Evolutionary conservation across 2,329 filamentous ascomycete species (phyloP).

Genomic region (Monosporascus sp.): DNA sequence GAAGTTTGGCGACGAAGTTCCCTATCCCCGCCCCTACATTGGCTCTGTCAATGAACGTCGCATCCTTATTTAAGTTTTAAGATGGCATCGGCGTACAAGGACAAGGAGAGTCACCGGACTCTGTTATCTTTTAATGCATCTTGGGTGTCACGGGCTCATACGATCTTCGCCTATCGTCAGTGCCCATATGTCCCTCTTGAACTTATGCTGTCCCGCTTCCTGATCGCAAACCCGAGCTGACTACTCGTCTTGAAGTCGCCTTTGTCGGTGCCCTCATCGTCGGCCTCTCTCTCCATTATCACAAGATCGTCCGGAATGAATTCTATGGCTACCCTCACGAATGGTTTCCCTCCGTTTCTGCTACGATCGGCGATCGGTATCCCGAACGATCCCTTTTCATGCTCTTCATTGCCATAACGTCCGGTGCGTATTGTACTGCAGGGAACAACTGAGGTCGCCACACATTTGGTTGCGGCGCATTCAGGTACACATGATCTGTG

Average conservation of each 20-base stretch:
- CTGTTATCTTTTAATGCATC: slow-evolving; percentile 70
- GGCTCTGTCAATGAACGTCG: too few species aligned
- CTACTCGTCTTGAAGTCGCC: slow-evolving; percentile 49
- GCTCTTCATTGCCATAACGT: slow-evolving; percentile 94
- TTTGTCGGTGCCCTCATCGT: slow-evolving; percentile 83
- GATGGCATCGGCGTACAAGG: slow-evolving; percentile 54
- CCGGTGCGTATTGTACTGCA: slow-evolving; percentile 48
- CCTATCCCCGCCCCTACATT: too few species aligned
- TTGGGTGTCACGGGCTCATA: slow-evolving; percentile 90
- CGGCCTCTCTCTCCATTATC: slow-evolving; percentile 78
- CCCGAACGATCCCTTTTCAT: slow-evolving; percentile 96
- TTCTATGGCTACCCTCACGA: slow-evolving; percentile 91
- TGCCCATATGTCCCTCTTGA: slow-evolving; percentile 9
- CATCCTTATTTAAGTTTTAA: background rate
- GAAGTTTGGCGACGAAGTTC: too few species aligned
- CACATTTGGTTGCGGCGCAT: too few species aligned
- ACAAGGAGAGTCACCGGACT: slow-evolving; percentile 54
- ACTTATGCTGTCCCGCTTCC: background rate
- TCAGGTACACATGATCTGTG: background rate
- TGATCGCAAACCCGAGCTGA: slow-evolving; percentile 2
- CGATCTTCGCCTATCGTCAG: slow-evolving; percentile 73
- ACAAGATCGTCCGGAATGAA: slow-evolving; percentile 97
- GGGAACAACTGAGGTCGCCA: background rate
- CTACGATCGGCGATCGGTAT: slow-evolving; percentile 95
- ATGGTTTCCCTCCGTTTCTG: slow-evolving; percentile 95